Evolutionary conservation across 106 monocot species (phyloP).

Genomic region (Dactylorhiza incarnata): DNA sequence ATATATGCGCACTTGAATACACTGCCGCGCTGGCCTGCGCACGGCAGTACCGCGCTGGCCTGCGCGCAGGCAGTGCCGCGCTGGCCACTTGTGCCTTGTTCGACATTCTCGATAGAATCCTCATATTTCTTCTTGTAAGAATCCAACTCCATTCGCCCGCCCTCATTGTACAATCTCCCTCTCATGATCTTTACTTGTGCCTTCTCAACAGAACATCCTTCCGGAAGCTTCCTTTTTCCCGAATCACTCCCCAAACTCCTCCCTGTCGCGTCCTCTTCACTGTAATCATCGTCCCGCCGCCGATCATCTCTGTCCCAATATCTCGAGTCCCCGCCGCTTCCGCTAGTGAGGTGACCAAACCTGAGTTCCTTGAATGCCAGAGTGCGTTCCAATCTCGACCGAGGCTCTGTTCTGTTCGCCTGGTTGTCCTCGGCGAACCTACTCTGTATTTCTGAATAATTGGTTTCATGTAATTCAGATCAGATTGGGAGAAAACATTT

Average conservation of each 20-base stretch:
- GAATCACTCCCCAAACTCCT: slow-evolving; percentile 3
- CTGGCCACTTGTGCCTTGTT: too few relatives aligned
- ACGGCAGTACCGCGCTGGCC: too few relatives aligned
- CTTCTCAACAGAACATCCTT: slow-evolving; percentile 1
- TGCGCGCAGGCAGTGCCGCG: too few relatives aligned
- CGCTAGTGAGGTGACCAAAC: slow-evolving; percentile 16
- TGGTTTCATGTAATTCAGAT: background rate
- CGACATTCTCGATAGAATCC: slow-evolving; percentile 6
- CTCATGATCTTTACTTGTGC: background rate
- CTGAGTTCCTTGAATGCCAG: slow-evolving; percentile 14
- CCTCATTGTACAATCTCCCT: slow-evolving; percentile 26
- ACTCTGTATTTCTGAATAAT: background rate
- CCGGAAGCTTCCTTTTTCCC: slow-evolving; percentile 2
- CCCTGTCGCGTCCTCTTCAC: slow-evolving; percentile 7
- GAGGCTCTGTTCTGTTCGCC: background rate
- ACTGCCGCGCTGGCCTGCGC: too few relatives aligned
- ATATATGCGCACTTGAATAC: too few relatives aligned
- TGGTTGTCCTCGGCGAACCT: background rate
- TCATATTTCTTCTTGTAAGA: slow-evolving; percentile 28
- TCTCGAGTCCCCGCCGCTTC: slow-evolving; percentile 19
- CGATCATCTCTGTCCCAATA: slow-evolving; percentile 25
- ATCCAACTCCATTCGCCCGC: slow-evolving; percentile 21
- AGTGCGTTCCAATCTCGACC: background rate
- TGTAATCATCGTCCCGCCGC: slow-evolving; percentile 18
- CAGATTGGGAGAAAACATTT: background rate